Evolutionary conservation across 257 asterid species (phyloP).

Genomic region (Solanum neorickii): DNA sequence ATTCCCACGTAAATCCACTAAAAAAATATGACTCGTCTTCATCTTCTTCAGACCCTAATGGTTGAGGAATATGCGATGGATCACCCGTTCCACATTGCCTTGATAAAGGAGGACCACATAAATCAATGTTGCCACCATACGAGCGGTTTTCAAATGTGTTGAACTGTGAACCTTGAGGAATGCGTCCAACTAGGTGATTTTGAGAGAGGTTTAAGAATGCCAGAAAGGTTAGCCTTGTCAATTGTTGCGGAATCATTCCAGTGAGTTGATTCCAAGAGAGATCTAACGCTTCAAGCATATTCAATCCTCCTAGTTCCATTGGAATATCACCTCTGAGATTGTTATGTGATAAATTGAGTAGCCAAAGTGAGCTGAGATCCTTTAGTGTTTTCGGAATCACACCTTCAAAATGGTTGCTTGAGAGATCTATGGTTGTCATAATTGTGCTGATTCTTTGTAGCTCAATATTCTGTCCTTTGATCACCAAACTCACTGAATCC

Average conservation of each 20-base stretch:
- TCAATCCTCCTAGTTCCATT: neutral
- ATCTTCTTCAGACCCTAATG: no score
- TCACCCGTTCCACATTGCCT: no score
- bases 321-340: neutral
- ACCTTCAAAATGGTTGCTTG: no score
- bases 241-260: fast-evolving
- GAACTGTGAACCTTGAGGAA: fast-evolving
- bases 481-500: neutral
- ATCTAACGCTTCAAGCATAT: no score
- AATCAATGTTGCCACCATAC: no score
- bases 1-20: neutral
- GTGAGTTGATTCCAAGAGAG: no score
- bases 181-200: fast-evolving
- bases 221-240: no score
- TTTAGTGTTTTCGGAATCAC: neutral
- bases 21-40: no score
- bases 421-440: no score
- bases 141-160: no score
- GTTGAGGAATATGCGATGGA: fast-evolving
- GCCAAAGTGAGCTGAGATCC: neutral
- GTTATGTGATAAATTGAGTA: neutral
- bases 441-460: neutral
- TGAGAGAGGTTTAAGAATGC: no score
- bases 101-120: no score
- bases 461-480: neutral